phyloP scores from a whole-genome alignment of 805 yeast genomes.

The Pichia deserticola region DNA sequence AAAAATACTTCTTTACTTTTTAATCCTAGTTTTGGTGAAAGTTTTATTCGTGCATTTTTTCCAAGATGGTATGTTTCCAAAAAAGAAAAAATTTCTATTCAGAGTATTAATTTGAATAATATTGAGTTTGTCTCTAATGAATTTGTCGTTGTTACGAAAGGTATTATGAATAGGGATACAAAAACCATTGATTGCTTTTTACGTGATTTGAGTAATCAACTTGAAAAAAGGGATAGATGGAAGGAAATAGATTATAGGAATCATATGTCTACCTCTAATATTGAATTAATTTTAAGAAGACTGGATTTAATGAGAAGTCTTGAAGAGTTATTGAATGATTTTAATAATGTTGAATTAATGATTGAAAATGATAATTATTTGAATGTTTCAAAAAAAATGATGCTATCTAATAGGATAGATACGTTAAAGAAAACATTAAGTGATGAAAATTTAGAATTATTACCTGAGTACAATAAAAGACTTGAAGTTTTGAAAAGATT shows the following conservation, averaged over 20 bases:
- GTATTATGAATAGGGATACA: conserved; percentile 1
- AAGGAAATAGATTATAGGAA: conserved; percentile 36
- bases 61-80: conserved; percentile 21
- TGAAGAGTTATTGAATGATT: conserved; percentile 23
- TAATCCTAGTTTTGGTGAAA: conserved; percentile 20
- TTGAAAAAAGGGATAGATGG: conserved; percentile 30
- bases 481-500: conserved; percentile 67
- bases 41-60: conserved; percentile 32
- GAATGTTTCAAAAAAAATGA: conserved; percentile 36
- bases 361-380: conserved; percentile 13
- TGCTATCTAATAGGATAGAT: conserved; percentile 43
- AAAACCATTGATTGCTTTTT: background rate
- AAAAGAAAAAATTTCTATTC: conserved; percentile 12
- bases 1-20: conserved; percentile 17
- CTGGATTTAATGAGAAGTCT: conserved; percentile 21
- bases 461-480: conserved; percentile 93
- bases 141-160: conserved; percentile 19
- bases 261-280: conserved; percentile 29
- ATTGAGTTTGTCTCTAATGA: conserved; percentile 40
- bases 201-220: background rate
- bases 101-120: conserved; percentile 32
- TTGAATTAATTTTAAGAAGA: conserved; percentile 34
- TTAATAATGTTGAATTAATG: conserved; percentile 13
- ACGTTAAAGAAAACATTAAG: conserved; percentile 57
- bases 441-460: conserved; percentile 79